phyloP scores from a whole-genome alignment of 768 basidiomycete species.

The Lanmaoa rubissima region DNA sequence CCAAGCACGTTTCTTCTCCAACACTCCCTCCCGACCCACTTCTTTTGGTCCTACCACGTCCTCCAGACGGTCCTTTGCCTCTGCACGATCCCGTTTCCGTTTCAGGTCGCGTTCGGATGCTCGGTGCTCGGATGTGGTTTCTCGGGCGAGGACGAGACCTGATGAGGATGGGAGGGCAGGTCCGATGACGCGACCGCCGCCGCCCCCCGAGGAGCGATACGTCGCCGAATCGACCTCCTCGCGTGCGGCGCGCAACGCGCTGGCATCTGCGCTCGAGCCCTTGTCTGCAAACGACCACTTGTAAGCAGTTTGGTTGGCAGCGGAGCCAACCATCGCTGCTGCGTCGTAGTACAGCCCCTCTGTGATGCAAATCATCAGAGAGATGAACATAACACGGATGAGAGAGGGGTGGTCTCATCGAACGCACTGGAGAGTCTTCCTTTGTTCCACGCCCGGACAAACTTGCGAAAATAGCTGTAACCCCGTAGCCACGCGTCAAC shows the following conservation, averaged over 20 bases:
- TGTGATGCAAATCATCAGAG: conserved; percentile 15
- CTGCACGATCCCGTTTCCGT: too few species aligned
- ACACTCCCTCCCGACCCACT: too few species aligned
- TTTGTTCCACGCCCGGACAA: conserved; percentile 88
- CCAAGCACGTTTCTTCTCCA: too few species aligned
- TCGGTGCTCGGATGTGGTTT: conserved; percentile 52
- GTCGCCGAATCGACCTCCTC: conserved; percentile 55
- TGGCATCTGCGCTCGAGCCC: conserved; percentile 54
- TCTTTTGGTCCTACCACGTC: too few species aligned
- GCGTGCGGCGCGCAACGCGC: conserved; percentile 57
- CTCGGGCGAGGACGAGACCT: conserved; percentile 69
- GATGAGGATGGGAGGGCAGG: conserved; percentile 67
- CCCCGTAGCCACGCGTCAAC: conserved; percentile 34
- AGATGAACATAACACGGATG: too few species aligned
- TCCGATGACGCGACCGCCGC: conserved; percentile 47
- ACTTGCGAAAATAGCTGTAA: conserved; percentile 85
- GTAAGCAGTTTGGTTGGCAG: conserved; percentile 77
- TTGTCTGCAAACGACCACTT: conserved; percentile 87
- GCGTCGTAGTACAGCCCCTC: conserved; percentile 64
- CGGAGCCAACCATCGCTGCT: conserved; percentile 49
- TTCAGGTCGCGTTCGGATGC: too few species aligned
- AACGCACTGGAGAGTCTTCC: conserved; percentile 63
- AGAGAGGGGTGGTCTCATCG: too few species aligned
- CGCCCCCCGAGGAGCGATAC: conserved; percentile 22
- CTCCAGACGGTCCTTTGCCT: too few species aligned